Conservation (phyloP, 371 early-diverging fungal genomes). For the Mortierella sp. region DNA sequence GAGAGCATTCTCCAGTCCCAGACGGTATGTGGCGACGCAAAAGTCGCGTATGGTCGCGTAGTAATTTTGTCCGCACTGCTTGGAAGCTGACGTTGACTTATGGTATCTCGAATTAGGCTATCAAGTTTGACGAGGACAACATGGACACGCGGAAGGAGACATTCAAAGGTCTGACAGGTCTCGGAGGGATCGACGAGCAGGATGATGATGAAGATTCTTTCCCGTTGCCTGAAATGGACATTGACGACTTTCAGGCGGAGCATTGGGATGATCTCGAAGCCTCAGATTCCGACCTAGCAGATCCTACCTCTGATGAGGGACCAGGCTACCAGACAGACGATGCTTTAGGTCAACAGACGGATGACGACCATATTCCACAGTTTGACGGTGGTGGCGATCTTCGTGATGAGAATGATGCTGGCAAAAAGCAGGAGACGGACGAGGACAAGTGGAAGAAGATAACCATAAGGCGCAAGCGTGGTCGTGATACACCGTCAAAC, state of each 20-base stretch:
- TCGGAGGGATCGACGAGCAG: slow-evolving; percentile 33
- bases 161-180: slow-evolving; percentile 33
- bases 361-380: slow-evolving; percentile 61
- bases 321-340: not conserved
- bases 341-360: not conserved
- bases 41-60: too few relatives aligned
- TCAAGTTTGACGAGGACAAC: slow-evolving; percentile 10
- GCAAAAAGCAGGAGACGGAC: slow-evolving; percentile 2
- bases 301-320: not conserved
- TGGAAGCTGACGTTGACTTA: not conserved
- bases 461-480: slow-evolving; percentile 7
- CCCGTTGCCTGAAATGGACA: slow-evolving; percentile 38
- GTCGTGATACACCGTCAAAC: slow-evolving; percentile 16
- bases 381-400: slow-evolving; percentile 66
- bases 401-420: slow-evolving; percentile 12
- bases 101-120: slow-evolving; percentile 9
- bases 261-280: slow-evolving; percentile 32
- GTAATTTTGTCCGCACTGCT: slow-evolving; percentile 3
- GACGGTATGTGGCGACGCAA: slow-evolving; percentile 23
- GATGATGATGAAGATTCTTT: slow-evolving; percentile 35
- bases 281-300: slow-evolving; percentile 13
- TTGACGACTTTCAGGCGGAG: slow-evolving; percentile 37
- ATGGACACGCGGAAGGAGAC: slow-evolving; percentile 29
- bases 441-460: slow-evolving; percentile 16
- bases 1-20: slow-evolving; percentile 43